These are phyloP conservation scores for Saturnispora saitoi DNA, from an alignment of 805 yeast genomes.

Conservation along the genomic window DNA sequence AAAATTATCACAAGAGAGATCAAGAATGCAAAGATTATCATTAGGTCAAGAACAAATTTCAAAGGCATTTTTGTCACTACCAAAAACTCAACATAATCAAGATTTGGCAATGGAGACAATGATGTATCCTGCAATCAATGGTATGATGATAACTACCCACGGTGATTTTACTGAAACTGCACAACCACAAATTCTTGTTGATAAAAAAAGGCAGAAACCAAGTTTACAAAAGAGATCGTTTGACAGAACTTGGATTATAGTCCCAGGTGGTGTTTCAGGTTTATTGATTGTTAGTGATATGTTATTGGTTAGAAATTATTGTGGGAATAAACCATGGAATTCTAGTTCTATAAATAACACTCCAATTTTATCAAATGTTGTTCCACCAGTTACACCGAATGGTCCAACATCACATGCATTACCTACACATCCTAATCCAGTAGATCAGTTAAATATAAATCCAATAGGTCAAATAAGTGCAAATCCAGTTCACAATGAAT, in stretches of 20 bases:
- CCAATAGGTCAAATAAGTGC: constrained; percentile 40
- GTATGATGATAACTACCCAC: constrained; percentile 71
- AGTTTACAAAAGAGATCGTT: constrained; percentile 60
- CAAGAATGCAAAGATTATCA: constrained; percentile 51
- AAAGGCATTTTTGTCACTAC: constrained; percentile 55
- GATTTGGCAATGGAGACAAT: constrained; percentile 66
- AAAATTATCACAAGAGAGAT: constrained; percentile 45
- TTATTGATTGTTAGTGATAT: constrained; percentile 85
- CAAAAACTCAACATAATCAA: constrained; percentile 74
- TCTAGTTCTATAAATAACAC: constrained; percentile 5
- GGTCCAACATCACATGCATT: constrained; percentile 6
- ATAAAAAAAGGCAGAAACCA: constrained; percentile 12
- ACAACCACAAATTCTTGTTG: constrained; percentile 15
- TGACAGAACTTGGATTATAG: constrained; percentile 74
- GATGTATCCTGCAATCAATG: constrained; percentile 62
- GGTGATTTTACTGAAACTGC: constrained; percentile 73
- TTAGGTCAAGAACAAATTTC: constrained; percentile 62
- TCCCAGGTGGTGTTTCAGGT: constrained; percentile 57
- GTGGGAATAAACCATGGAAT: constrained; percentile 51
- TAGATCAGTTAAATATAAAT: constrained; percentile 38
- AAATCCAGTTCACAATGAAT: constrained; percentile 48
- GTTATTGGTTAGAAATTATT: constrained; percentile 54
- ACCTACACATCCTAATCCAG: constrained; percentile 10
- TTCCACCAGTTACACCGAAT: constrained; percentile 2
- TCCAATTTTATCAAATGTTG: background rate